Conservation (phyloP, 345 rosid species). For the Abelmoschus esculentus region DNA sequence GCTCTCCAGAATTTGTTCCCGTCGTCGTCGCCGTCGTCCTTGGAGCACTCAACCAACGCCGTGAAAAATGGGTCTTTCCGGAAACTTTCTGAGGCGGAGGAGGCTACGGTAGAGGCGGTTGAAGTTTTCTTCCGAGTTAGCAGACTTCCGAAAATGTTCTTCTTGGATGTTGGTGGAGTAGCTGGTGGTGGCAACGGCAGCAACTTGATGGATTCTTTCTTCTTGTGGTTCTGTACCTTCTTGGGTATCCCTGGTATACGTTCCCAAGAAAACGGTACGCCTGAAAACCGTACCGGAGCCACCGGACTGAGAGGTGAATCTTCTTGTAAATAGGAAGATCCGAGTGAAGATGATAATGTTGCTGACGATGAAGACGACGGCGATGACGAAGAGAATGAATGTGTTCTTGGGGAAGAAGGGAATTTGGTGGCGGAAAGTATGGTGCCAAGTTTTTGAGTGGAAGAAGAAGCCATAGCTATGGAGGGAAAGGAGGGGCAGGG, state of each 20-base stretch:
- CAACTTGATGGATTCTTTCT: slow-evolving; percentile 26
- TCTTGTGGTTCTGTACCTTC: slow-evolving; percentile 28
- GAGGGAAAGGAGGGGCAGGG: neutral
- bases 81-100: slow-evolving; percentile 8
- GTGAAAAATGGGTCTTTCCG: slow-evolving; percentile 45
- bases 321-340: slow-evolving; percentile 14
- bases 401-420: slow-evolving; percentile 18
- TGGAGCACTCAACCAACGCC: slow-evolving; percentile 26
- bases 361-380: slow-evolving; percentile 29
- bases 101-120: neutral
- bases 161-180: slow-evolving; percentile 21
- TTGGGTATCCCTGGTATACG: slow-evolving; percentile 82
- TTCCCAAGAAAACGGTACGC: slow-evolving; percentile 95
- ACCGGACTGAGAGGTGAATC: slow-evolving; percentile 45
- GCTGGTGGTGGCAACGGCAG: slow-evolving; percentile 68
- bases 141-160: neutral
- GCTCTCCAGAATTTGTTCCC: slow-evolving; percentile 5
- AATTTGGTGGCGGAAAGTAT: slow-evolving; percentile 7
- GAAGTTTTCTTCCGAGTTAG: slow-evolving; percentile 21
- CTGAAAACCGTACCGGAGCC: slow-evolving; percentile 49
- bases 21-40: slow-evolving; percentile 24
- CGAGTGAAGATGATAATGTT: slow-evolving; percentile 16
- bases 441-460: slow-evolving; percentile 4
- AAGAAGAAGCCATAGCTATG: slow-evolving; percentile 16
- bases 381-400: slow-evolving; percentile 29